phyloP scores from a whole-genome alignment of 169 alveolate genomes.

The Plasmodium fragile region DNA sequence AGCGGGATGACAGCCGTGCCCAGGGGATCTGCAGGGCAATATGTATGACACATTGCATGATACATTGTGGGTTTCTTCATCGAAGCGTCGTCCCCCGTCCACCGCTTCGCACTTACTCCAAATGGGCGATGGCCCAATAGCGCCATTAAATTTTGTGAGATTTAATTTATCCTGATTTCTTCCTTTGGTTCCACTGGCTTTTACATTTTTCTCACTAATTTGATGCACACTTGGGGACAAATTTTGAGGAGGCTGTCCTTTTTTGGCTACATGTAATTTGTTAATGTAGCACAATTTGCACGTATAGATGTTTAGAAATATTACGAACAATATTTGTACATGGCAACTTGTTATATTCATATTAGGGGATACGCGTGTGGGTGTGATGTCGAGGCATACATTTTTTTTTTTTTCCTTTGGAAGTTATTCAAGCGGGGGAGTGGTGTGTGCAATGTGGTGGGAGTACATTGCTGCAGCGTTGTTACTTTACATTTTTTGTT shows the following conservation, averaged over 20 bases:
- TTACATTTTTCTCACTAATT: slow-evolving; percentile 4
- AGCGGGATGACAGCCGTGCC: not conserved
- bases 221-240: not conserved
- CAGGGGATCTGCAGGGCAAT: not conserved
- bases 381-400: not conserved
- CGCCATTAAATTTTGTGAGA: not conserved
- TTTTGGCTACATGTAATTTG: not conserved
- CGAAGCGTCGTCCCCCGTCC: not conserved
- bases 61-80: not conserved
- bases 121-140: not conserved
- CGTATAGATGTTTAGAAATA: slow-evolving; percentile 16
- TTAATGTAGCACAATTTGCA: slow-evolving; percentile 25
- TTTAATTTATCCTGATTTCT: not conserved
- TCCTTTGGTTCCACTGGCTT: not conserved
- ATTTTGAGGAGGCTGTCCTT: not conserved
- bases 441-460: not conserved
- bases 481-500: not conserved
- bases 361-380: slow-evolving; percentile 2
- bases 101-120: not conserved
- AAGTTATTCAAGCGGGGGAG: slow-evolving; percentile 2
- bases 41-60: not conserved
- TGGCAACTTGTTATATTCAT: slow-evolving; percentile 21
- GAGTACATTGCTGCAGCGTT: not conserved
- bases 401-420: not conserved
- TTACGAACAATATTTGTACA: slow-evolving; percentile 39